Base-by-base conservation (phyloP, 192 early-diverging fungal species). In the Podila verticillata region DNA sequence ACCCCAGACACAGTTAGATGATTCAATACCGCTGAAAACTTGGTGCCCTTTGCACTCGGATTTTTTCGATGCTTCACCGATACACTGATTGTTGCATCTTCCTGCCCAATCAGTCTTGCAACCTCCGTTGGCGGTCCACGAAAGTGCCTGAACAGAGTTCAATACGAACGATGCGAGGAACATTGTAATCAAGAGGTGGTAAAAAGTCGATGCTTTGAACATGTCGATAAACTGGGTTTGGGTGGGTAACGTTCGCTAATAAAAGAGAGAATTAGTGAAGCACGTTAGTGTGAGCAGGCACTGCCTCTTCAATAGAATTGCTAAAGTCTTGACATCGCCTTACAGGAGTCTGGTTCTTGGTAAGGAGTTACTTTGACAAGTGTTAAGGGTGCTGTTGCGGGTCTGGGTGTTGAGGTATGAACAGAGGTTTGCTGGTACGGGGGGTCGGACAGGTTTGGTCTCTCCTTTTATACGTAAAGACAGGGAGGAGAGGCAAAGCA, bases 21-120 rank as follows among this genome's bases (percentile, higher is more conserved):
- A 61, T 32, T 61, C 60, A 7, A 61, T 61, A 20, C 60, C 31
- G 15, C 60, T 61, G 15, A 34, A 34, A 35, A 35, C n/a, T 32
- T 61, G 9, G 12, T 36, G 5, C 3, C 60, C 60, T 4, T 61
- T 61, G 31, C 60, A 61, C 15, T 13, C 15, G 32, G 34, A 22
- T 32, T 61, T 61, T 5, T 61, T 61, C 29, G 31, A 19, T 28
- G 34, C 60, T 32, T 61, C 60, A 34, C 60, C 60, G 15, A 34
- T 61, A 13, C 60, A 61, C 60, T 61, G 60, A 1, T 5, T 19
- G 60, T 34, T 34, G 31, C 60, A 61, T 31, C 60, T 31, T 15
- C 60, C 60, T 5, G 30, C 60, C 60, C 60, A 61, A 20, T 28
- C 26, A 17, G 60, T 34, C 15, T 19, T 34, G 60, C 60, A 61